Conservation (phyloP, 1,284 basidiomycete species). For the Cryptococcus sp. region DNA sequence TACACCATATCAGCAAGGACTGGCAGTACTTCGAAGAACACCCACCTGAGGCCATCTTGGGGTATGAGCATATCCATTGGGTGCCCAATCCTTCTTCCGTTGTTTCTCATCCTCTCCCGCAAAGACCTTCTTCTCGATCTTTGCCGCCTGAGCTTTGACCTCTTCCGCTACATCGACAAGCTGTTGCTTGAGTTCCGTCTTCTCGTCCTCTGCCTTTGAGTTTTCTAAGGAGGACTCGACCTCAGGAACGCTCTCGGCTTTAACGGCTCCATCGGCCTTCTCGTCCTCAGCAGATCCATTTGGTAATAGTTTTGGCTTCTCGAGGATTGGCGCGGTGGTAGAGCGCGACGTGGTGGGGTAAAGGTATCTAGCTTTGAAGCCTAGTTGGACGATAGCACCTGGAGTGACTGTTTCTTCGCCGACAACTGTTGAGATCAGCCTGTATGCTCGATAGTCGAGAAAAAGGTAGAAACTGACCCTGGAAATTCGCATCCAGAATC, state of each 20-base stretch:
- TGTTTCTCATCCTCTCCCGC: constrained; percentile 28
- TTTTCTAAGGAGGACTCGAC: constrained; percentile 18
- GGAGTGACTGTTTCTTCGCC: constrained; percentile 86
- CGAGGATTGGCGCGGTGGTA: not conserved
- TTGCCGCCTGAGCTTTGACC: constrained; percentile 53
- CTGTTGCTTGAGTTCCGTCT: constrained; percentile 48
- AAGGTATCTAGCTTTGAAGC: constrained; percentile 59
- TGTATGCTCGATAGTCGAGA: not conserved
- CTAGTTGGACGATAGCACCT: constrained; percentile 80
- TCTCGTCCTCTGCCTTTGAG: constrained; percentile 8
- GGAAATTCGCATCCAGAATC: constrained; percentile 78
- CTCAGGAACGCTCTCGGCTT: constrained; percentile 21
- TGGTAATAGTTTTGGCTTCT: constrained; percentile 1
- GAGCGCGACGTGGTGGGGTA: constrained; percentile 22
- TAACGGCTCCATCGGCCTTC: constrained; percentile 10
- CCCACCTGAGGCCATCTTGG: constrained; percentile 83
- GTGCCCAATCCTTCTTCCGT: constrained; percentile 48
- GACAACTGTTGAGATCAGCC: constrained; percentile 58
- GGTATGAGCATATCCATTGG: constrained; percentile 71
- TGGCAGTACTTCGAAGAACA: constrained; percentile 9
- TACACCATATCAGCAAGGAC: constrained; percentile 34
- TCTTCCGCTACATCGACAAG: constrained; percentile 45
- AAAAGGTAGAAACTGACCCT: constrained; percentile 55
- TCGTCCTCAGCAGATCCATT: constrained; percentile 8
- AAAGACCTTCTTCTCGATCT: constrained; percentile 60